phyloP scores from a whole-genome alignment of 495 filamentous ascomycete genomes.

The Neurospora terricola region DNA sequence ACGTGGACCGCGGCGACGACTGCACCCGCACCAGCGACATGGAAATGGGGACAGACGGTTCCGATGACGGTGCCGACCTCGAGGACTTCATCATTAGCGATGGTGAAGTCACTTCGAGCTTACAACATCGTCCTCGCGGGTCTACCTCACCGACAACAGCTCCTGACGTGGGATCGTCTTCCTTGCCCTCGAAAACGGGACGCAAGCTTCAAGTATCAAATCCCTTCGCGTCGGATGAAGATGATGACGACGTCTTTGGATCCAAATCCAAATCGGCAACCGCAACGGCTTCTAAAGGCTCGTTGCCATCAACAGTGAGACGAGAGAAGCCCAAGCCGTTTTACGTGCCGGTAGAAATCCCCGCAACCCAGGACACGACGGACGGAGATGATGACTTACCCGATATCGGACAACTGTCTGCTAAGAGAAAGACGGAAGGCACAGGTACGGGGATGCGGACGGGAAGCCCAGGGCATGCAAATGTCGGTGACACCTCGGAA shows the following conservation, averaged over 20 bases:
- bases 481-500: neutral
- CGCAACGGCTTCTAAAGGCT: neutral
- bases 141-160: constrained; percentile 25
- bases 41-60: constrained; percentile 30
- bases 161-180: constrained; percentile 2
- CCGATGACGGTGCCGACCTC: constrained; percentile 36
- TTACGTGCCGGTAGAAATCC: constrained; percentile 23
- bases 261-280: neutral
- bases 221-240: neutral
- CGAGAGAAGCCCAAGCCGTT: constrained; percentile 12
- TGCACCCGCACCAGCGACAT: constrained; percentile 39
- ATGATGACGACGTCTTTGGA: neutral
- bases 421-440: constrained; percentile 1
- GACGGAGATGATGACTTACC: constrained; percentile 24
- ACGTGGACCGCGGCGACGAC: constrained; percentile 37
- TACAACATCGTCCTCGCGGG: constrained; percentile 5
- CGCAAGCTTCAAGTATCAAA: neutral
- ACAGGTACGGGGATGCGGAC: neutral
- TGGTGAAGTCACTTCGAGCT: constrained; percentile 30
- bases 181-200: neutral
- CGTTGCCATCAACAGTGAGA: neutral
- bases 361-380: constrained; percentile 20
- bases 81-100: constrained; percentile 36
- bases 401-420: constrained; percentile 24
- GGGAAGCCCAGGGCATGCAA: constrained; percentile 1